A percentile compares a stretch with the other conserved stretches of the same genome.
phyloP scores from a whole-genome alignment of 257 asterid species.

The Nicotiana attenuata region DNA sequence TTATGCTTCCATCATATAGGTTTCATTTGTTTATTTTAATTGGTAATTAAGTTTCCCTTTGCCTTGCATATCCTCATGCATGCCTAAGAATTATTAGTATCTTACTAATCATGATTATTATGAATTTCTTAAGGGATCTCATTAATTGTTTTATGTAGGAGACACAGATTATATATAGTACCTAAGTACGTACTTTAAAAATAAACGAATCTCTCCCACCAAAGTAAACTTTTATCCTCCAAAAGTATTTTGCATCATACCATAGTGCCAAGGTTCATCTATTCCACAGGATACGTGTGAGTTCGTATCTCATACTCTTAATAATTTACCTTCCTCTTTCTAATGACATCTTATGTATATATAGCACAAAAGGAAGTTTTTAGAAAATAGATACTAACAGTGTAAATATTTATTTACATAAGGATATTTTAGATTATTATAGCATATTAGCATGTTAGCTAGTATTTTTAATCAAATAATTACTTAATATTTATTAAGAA shows the following conservation, averaged over 20 bases:
- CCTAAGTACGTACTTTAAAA: background rate
- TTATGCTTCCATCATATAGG: constrained; percentile 1
- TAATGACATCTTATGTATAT: no score
- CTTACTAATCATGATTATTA: background rate
- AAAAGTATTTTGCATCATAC: background rate
- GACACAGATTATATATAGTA: background rate
- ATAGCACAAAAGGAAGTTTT: no score
- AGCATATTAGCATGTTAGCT: no score
- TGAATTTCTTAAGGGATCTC: background rate
- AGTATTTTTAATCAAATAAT: no score
- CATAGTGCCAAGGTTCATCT: background rate
- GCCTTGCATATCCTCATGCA: constrained; percentile 2
- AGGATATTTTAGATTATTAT: no score
- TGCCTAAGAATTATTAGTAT: background rate
- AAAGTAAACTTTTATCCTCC: background rate
- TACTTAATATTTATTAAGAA: background rate
- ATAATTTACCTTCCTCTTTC: background rate
- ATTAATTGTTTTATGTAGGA: background rate
- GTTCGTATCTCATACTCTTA: background rate
- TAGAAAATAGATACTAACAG: no score
- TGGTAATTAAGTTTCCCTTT: constrained; percentile 4
- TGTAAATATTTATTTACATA: no score
- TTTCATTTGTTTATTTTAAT: background rate
- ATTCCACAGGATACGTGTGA: background rate
- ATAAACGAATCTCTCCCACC: constrained; percentile 6